Percentiles rank a stretch among this genome's conserved stretches.
phyloP scores from a whole-genome alignment of 768 basidiomycete genomes.

The Cystobasidium onofrii region DNA sequence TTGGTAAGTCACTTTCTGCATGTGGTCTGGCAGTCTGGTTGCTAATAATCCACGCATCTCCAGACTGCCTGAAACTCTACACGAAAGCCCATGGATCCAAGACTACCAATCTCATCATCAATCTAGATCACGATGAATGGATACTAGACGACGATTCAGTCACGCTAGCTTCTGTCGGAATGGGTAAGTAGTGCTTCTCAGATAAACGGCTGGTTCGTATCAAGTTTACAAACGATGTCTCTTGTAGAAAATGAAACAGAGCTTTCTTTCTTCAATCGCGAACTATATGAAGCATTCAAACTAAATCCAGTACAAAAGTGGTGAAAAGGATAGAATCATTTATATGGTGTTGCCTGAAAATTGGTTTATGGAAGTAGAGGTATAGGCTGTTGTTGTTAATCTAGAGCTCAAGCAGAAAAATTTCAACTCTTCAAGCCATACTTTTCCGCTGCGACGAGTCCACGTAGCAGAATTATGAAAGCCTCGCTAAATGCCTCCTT shows the following conservation, averaged over 20 bases:
- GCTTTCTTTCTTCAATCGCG: slow-evolving; percentile 77
- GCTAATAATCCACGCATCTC: background rate
- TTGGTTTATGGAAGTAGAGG: background rate
- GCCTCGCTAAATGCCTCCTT: no score
- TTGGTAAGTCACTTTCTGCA: slow-evolving; percentile 53
- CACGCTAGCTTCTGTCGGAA: slow-evolving; percentile 61
- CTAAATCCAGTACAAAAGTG: slow-evolving; percentile 58
- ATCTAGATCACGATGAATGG: slow-evolving; percentile 86
- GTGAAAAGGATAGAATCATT: slow-evolving; percentile 5
- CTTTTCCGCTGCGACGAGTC: background rate
- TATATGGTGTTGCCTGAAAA: background rate
- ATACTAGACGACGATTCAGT: slow-evolving; percentile 63
- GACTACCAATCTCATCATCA: slow-evolving; percentile 97
- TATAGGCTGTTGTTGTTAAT: background rate
- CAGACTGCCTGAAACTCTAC: slow-evolving; percentile 91
- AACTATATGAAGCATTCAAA: slow-evolving; percentile 72
- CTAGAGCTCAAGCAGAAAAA: no score
- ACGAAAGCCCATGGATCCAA: slow-evolving; percentile 91
- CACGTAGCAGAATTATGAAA: background rate
- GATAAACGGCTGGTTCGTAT: background rate
- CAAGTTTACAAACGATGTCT: background rate
- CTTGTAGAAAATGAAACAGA: slow-evolving; percentile 86
- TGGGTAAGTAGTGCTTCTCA: slow-evolving; percentile 54
- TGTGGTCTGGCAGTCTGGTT: background rate
- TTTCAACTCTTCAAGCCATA: background rate